Evolutionary conservation across 2,329 filamentous ascomycete genomes (phyloP).

Genomic region (Thelonectria blattea): DNA sequence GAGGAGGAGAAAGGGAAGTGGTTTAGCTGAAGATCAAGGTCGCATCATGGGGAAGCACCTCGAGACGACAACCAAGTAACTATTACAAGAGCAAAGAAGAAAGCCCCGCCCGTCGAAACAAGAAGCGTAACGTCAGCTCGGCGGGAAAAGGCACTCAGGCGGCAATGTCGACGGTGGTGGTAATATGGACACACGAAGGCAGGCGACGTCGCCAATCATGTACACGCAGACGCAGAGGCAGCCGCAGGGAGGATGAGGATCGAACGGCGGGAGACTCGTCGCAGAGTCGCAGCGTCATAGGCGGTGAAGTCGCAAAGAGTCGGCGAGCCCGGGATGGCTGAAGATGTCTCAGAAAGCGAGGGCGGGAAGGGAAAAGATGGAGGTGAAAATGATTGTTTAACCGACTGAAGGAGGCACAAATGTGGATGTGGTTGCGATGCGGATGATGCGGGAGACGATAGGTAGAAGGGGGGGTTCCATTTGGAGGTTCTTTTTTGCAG

Average conservation of each 20-base stretch:
- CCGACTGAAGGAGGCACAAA: conserved; percentile 37
- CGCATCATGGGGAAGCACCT: conserved; percentile 34
- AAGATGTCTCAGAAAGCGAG: conserved; percentile 22
- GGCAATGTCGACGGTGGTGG: neutral
- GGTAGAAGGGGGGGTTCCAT: conserved; percentile 25
- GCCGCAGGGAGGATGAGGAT: neutral
- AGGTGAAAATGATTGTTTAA: conserved; percentile 31
- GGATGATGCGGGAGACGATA: conserved; percentile 34
- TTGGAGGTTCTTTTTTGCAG: neutral
- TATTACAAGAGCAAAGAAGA: conserved; percentile 2
- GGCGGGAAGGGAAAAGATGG: conserved; percentile 19
- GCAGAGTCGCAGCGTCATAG: neutral
- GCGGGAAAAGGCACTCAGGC: neutral
- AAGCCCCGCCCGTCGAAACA: neutral
- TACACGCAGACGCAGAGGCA: neutral
- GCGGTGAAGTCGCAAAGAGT: conserved; percentile 10
- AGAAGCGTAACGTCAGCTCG: neutral
- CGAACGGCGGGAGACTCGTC: conserved; percentile 2
- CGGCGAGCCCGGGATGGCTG: conserved; percentile 8
- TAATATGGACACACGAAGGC: neutral
- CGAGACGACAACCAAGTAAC: neutral
- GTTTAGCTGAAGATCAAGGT: conserved; percentile 26
- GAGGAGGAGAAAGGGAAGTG: neutral
- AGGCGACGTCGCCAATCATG: neutral
- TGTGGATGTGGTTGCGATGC: conserved; percentile 18